Conservation (phyloP, 2,329 filamentous ascomycete genomes). For the Ascochyta viciae-villosae region DNA sequence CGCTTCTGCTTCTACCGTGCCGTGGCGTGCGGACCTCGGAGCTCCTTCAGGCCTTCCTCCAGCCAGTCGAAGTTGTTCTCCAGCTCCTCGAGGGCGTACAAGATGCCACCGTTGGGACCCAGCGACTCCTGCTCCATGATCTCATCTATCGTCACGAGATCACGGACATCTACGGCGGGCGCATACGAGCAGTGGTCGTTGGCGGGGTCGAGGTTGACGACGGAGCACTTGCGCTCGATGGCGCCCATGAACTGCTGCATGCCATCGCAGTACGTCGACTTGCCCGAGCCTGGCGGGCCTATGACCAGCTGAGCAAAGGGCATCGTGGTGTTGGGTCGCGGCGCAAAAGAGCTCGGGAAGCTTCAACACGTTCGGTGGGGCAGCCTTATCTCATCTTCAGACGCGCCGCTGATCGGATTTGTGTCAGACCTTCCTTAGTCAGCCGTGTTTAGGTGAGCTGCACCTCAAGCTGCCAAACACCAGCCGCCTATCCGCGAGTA, state of each 20-base stretch:
- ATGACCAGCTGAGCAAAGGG: constrained; percentile 80
- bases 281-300: constrained; percentile 93
- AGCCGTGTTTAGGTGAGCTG: constrained; percentile 22
- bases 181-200: constrained; percentile 93
- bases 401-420: too few relatives aligned
- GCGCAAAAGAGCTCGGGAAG: not conserved
- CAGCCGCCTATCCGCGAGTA: not conserved
- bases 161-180: constrained; percentile 87
- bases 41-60: constrained; percentile 76
- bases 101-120: constrained; percentile 88
- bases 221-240: constrained; percentile 91
- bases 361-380: constrained; percentile 7
- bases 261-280: constrained; percentile 98
- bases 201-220: constrained; percentile 95
- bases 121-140: constrained; percentile 92
- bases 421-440: constrained; percentile 3
- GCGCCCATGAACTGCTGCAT: constrained; percentile 99
- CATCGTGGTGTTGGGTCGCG: constrained; percentile 48
- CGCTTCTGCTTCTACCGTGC: constrained; percentile 3
- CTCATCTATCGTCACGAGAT: constrained; percentile 87
- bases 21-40: constrained; percentile 61
- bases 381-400: too few relatives aligned
- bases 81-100: constrained; percentile 94
- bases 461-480: constrained; percentile 21
- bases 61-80: constrained; percentile 96